Conservation (phyloP, 257 asterid species). For the Penstemon barbatus region DNA sequence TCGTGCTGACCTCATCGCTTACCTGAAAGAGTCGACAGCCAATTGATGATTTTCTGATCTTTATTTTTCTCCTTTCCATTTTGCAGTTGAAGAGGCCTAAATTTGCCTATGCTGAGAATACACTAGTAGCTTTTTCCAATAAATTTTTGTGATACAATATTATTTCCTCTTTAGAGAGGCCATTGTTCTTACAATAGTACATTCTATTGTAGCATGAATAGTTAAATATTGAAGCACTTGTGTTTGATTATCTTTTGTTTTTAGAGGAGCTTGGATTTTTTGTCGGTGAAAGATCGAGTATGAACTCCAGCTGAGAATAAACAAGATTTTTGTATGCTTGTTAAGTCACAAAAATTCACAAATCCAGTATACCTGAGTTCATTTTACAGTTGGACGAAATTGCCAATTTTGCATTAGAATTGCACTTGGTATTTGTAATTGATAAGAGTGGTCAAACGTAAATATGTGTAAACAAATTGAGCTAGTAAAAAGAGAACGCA, state of each 20-base stretch:
- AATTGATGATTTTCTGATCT: background rate
- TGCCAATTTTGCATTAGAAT: background rate
- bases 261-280: background rate
- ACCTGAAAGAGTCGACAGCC: conserved; percentile 69
- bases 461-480: background rate
- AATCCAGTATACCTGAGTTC: background rate
- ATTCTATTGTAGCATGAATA: conserved; percentile 13
- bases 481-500: too few species aligned
- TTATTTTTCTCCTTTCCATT: conserved; percentile 21
- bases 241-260: conserved; percentile 9
- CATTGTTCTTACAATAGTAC: conserved; percentile 20
- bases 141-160: conserved; percentile 26
- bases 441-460: background rate
- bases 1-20: conserved; percentile 77
- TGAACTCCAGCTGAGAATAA: background rate
- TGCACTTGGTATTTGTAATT: background rate
- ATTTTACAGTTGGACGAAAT: background rate
- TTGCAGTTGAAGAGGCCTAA: conserved; percentile 34
- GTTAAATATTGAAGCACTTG: background rate
- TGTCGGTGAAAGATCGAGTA: background rate
- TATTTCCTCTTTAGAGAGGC: conserved; percentile 27
- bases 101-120: conserved; percentile 20
- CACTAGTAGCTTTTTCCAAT: conserved; percentile 22
- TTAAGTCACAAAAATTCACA: background rate
- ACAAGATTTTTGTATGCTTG: background rate